Percentiles rank a stretch among this genome's conserved stretches.
These are phyloP conservation scores for Agrocybe praecox DNA, from an alignment of 768 basidiomycete species.

Conservation along the genomic window DNA sequence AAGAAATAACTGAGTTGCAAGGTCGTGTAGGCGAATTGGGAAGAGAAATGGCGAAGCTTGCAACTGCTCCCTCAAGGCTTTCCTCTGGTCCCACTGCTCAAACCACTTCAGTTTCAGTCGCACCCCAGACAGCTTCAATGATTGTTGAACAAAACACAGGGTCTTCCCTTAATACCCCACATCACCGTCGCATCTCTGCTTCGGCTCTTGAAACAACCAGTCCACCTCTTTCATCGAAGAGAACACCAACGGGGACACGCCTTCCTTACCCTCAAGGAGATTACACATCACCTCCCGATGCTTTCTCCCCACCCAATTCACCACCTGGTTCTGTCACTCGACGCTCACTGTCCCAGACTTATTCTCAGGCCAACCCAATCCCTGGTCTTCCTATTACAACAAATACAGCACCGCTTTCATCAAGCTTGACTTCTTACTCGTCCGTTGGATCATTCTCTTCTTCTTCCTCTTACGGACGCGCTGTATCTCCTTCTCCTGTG, in stretches of 20 bases:
- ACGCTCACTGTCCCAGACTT: slow-evolving; percentile 36
- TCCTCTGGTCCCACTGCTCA: slow-evolving; percentile 53
- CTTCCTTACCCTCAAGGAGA: slow-evolving; percentile 86
- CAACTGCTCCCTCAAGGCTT: slow-evolving; percentile 50
- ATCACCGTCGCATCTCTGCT: slow-evolving; percentile 36
- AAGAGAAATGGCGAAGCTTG: slow-evolving; percentile 77
- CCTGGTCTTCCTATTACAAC: slow-evolving; percentile 30
- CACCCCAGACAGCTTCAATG: slow-evolving; percentile 51
- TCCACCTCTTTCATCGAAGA: slow-evolving; percentile 55
- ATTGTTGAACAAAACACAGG: slow-evolving; percentile 31
- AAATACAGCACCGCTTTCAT: slow-evolving; percentile 20
- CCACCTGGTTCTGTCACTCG: slow-evolving; percentile 57
- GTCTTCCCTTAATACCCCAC: slow-evolving; percentile 37
- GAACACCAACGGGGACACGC: slow-evolving; percentile 51
- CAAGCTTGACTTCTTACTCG: slow-evolving; percentile 19
- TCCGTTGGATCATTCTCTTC: slow-evolving; percentile 23
- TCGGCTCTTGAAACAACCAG: slow-evolving; percentile 68
- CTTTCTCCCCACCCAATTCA: slow-evolving; percentile 44
- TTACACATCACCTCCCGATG: slow-evolving; percentile 67
- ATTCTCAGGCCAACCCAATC: slow-evolving; percentile 44
- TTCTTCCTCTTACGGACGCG: slow-evolving; percentile 31
- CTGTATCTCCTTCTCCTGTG: slow-evolving; percentile 23
- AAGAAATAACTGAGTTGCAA: slow-evolving; percentile 73
- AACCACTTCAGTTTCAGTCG: slow-evolving; percentile 44
- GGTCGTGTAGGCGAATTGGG: slow-evolving; percentile 76